Base-by-base conservation (phyloP, 768 basidiomycete species). In the Termitomyces titanicus region DNA sequence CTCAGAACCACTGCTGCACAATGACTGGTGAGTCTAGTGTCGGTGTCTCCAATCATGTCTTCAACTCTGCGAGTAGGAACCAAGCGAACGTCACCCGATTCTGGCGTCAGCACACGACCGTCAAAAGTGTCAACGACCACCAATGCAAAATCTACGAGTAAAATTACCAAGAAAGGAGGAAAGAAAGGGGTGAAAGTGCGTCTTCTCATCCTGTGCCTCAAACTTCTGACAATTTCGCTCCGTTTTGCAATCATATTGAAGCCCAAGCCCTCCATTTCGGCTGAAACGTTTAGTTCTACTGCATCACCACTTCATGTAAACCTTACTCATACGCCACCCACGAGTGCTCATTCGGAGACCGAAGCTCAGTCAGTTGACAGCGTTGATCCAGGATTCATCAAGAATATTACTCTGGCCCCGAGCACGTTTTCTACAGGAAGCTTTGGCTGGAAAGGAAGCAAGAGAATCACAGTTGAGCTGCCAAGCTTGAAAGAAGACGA, bases 391-490 rank as follows among this genome's bases (percentile, higher is more conserved):
- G 89, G 87, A 10, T 76, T 80, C 65, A 73, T 91, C 58, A 82
- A 81, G 15, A 76, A 70, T 39, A 66, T 84, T 20, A 78, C 79
- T 0, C 75, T 91, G 7, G 60, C 77, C 3, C 81, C 91, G 1
- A 79, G 70, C 55, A 74, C 79, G 37, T 91, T 93, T 69, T 63
- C 74, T 13, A 90, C 89, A 0, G 89, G 90, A 11, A 89, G 87
- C 64, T 90, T 87, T 66, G 91, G 92, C 17, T 93, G 91, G 91
- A 92, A 91, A 67, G 90, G 86, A 2, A 80, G 69, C 67, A 87
- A 85, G 67, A 79, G 84, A 24, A 69, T 92, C 56, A 77, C 74
- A 1, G 76, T 93, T 48, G 86, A 90, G 63, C 66, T 92, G 15
- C 74, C 80, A 52, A 74, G 76, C 53, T 64, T 72, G 0, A 79